phyloP scores from a whole-genome alignment of 345 rosid genomes.

The Populus simonii region DNA sequence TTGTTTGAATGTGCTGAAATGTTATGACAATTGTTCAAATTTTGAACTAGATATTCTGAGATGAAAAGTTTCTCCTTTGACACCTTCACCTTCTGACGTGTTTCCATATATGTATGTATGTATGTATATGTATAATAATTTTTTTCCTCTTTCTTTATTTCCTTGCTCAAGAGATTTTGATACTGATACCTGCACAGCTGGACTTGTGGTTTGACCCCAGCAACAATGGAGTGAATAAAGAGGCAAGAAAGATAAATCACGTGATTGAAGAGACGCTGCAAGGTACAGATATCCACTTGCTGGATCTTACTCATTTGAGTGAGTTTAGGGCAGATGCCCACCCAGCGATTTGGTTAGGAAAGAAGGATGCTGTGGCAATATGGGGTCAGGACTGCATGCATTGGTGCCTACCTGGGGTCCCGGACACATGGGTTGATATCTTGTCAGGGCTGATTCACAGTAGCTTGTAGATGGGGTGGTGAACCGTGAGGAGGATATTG shows the following conservation, averaged over 20 bases:
- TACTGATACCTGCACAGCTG: conserved; percentile 65
- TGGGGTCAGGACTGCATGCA: conserved; percentile 99
- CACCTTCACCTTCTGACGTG: neutral
- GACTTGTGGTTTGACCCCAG: conserved; percentile 92
- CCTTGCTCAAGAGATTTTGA: neutral
- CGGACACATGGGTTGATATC: conserved; percentile 91
- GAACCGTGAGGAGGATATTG: neutral
- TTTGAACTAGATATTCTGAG: neutral
- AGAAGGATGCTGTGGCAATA: conserved; percentile 75
- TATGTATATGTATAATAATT: too few relatives aligned
- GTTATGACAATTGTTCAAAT: neutral
- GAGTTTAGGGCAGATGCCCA: conserved; percentile 95
- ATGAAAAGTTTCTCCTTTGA: neutral
- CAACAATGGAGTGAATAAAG: conserved; percentile 81
- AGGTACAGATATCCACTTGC: conserved; percentile 52
- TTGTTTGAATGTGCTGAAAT: neutral
- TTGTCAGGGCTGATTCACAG: conserved; percentile 49
- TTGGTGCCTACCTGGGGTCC: conserved; percentile 97
- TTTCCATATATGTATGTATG: too few relatives aligned
- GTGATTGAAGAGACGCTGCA: conserved; percentile 42
- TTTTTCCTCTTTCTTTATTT: neutral
- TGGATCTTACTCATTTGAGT: conserved; percentile 71
- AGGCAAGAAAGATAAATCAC: conserved; percentile 67
- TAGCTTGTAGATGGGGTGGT: conserved; percentile 29
- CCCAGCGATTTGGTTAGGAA: conserved; percentile 93